Conservation (phyloP, 2,329 filamentous ascomycete genomes). For the Fonsecaea pugnacius region DNA sequence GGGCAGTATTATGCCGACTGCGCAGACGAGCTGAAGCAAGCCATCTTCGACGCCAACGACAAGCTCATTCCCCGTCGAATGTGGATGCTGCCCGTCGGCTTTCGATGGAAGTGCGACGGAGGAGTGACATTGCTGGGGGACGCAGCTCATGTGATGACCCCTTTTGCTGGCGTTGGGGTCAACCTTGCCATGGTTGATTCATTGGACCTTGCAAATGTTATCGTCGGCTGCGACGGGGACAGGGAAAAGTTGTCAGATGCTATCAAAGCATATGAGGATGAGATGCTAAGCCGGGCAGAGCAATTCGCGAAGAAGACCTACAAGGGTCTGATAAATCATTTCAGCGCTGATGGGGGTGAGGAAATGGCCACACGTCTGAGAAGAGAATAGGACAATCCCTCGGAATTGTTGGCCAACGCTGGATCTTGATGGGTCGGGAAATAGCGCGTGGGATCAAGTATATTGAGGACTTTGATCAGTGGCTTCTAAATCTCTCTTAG, state of each 20-base stretch:
- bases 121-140: constrained; percentile 60
- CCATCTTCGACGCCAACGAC: constrained; percentile 49
- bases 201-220: constrained; percentile 32
- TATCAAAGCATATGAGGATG: constrained; percentile 36
- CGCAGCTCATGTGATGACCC: constrained; percentile 32
- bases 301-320: constrained; percentile 25
- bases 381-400: not conserved
- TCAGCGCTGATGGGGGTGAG: constrained; percentile 25
- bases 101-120: constrained; percentile 53
- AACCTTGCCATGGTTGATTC: constrained; percentile 34
- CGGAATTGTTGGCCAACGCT: not conserved
- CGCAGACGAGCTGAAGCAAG: constrained; percentile 49
- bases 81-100: constrained; percentile 59
- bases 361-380: constrained; percentile 21
- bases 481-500: not conserved
- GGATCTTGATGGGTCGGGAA: not conserved
- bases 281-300: constrained; percentile 36
- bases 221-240: constrained; percentile 30
- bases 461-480: not conserved
- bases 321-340: constrained; percentile 27
- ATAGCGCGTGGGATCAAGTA: not conserved
- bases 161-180: constrained; percentile 34
- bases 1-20: constrained; percentile 49
- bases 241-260: constrained; percentile 30
- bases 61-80: constrained; percentile 50